These are phyloP conservation scores for Trichosporon ovoides DNA, from an alignment of 1,284 basidiomycete species.

Conservation along the genomic window DNA sequence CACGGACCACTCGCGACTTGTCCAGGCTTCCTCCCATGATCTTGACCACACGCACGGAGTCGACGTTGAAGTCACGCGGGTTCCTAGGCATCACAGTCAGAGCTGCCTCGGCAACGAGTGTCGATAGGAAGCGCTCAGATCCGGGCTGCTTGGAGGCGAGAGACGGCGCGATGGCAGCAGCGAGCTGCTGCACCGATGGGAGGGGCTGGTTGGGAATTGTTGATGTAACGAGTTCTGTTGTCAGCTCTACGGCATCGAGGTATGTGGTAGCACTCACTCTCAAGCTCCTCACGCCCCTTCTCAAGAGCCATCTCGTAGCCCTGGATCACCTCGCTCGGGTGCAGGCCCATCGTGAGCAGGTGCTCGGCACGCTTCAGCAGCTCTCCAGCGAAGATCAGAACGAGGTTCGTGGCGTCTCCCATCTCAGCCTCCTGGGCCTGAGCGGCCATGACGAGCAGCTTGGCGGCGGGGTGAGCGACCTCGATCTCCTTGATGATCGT, in stretches of 20 bases:
- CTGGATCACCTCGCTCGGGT: conserved; percentile 88
- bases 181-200: conserved; percentile 69
- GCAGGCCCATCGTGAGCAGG: conserved; percentile 90
- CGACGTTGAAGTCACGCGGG: conserved; percentile 89
- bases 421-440: conserved; percentile 97
- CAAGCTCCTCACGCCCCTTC: conserved; percentile 81
- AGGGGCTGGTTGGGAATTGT: conserved; percentile 57
- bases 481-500: conserved; percentile 98
- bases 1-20: conserved; percentile 81
- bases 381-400: conserved; percentile 93
- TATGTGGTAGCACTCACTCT: conserved; percentile 61
- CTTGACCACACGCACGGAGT: conserved; percentile 97
- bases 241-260: not conserved
- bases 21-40: conserved; percentile 89
- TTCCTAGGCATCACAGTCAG: conserved; percentile 83
- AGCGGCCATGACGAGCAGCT: conserved; percentile 93
- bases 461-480: conserved; percentile 96
- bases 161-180: conserved; percentile 76
- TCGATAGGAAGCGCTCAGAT: conserved; percentile 74
- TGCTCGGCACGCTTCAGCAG: conserved; percentile 90
- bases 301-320: conserved; percentile 92
- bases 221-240: conserved; percentile 43
- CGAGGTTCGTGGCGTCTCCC: conserved; percentile 95
- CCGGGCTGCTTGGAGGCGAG: conserved; percentile 98
- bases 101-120: conserved; percentile 87